Conservation (phyloP, 257 asterid species). For the Ilex aquifolium region DNA sequence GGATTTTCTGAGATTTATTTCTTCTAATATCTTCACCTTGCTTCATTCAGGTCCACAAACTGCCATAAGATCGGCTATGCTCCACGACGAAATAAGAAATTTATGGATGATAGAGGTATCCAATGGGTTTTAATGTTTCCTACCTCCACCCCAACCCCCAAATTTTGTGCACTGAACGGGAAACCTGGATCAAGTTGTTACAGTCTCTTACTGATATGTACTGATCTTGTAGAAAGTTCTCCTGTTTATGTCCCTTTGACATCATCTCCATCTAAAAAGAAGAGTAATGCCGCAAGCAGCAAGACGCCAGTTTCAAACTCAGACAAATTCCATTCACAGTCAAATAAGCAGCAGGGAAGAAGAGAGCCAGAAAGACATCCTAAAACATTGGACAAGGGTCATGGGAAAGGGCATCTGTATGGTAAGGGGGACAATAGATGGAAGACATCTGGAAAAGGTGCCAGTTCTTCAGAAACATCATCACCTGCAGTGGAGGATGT, state of each 20-base stretch:
- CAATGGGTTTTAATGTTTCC: neutral
- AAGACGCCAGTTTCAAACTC: conserved; percentile 13
- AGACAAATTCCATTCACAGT: conserved; percentile 17
- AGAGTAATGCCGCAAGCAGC: conserved; percentile 18
- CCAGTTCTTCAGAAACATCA: conserved; percentile 34
- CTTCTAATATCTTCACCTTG: conserved; percentile 12
- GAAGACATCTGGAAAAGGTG: conserved; percentile 29
- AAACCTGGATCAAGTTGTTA: neutral
- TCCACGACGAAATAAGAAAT: conserved; percentile 42
- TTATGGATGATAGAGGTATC: conserved; percentile 41
- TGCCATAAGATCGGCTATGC: conserved; percentile 94
- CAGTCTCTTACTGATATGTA: neutral
- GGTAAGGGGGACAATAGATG: conserved; percentile 27
- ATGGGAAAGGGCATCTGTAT: conserved; percentile 21
- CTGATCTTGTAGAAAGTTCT: conserved; percentile 33
- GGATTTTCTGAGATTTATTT: neutral
- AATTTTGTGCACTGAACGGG: too few species aligned
- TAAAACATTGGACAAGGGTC: conserved; percentile 23
- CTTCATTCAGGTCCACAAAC: conserved; percentile 50
- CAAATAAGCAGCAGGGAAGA: neutral
- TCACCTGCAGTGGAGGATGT: conserved; percentile 49
- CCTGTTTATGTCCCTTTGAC: conserved; percentile 27
- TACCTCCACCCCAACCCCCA: neutral
- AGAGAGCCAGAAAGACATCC: neutral
- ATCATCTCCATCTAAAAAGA: conserved; percentile 24